Percentiles rank a stretch among this genome's conserved stretches.
Conservation (phyloP, 2,329 filamentous ascomycete species). For the Spiromastix sp. region DNA sequence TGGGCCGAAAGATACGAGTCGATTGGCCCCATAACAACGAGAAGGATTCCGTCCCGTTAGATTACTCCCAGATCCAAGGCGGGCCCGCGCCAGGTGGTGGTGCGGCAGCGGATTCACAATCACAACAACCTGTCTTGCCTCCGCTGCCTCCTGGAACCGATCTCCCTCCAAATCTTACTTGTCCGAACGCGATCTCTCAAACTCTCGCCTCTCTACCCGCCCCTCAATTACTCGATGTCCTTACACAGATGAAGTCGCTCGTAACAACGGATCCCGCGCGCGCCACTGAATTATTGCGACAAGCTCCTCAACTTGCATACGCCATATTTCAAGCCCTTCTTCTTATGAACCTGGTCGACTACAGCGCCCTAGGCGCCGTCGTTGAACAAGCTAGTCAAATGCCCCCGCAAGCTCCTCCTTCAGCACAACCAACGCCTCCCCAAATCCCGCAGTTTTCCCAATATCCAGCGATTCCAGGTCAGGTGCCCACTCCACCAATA, state of each 20-base stretch:
- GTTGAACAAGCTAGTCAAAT: slow-evolving; percentile 52
- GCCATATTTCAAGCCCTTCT: slow-evolving; percentile 91
- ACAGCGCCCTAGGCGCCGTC: slow-evolving; percentile 69
- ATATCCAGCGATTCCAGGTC: slow-evolving; percentile 30
- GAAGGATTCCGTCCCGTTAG: slow-evolving; percentile 50
- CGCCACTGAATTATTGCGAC: slow-evolving; percentile 74
- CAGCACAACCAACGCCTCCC: slow-evolving; percentile 26
- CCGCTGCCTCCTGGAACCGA: slow-evolving; percentile 78
- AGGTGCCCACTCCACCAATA: slow-evolving; percentile 42
- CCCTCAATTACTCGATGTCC: slow-evolving; percentile 81
- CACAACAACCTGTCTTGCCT: slow-evolving; percentile 51
- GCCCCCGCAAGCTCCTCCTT: slow-evolving; percentile 30
- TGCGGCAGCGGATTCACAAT: slow-evolving; percentile 26
- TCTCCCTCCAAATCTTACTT: slow-evolving; percentile 69
- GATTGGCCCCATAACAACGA: slow-evolving; percentile 93
- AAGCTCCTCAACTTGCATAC: slow-evolving; percentile 86
- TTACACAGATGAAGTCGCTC: slow-evolving; percentile 87
- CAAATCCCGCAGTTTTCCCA: slow-evolving; percentile 27
- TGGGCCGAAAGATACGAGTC: slow-evolving; percentile 86
- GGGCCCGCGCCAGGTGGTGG: slow-evolving; percentile 22
- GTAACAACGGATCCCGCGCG: slow-evolving; percentile 72
- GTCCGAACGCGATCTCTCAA: slow-evolving; percentile 82
- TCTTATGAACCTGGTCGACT: slow-evolving; percentile 84
- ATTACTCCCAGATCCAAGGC: slow-evolving; percentile 36
- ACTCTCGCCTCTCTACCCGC: slow-evolving; percentile 80